These are phyloP conservation scores for Earliella scabrosa DNA, from an alignment of 1,284 basidiomycete genomes.

Conservation along the genomic window DNA sequence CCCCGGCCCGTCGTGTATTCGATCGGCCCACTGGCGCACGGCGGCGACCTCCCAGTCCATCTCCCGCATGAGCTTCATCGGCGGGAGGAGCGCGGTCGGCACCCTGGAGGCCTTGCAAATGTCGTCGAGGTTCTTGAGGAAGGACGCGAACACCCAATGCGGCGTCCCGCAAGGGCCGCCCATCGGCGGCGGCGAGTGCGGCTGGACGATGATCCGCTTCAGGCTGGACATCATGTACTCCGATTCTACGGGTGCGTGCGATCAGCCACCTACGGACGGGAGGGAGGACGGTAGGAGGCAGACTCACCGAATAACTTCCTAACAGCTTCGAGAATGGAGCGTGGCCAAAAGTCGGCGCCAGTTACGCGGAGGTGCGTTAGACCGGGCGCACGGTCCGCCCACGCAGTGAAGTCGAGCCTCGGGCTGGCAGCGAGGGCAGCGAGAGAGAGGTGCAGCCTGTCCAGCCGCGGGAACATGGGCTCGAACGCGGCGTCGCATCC, in stretches of 20 bases:
- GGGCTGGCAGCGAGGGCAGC: not conserved
- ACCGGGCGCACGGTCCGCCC: not conserved
- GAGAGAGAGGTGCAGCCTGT: not conserved
- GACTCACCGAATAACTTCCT: not conserved
- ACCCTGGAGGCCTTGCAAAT: not conserved
- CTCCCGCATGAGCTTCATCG: not conserved
- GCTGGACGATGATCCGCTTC: not conserved
- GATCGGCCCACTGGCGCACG: not conserved
- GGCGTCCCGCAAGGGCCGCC: not conserved
- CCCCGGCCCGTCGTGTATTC: not conserved
- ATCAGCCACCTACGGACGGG: not conserved
- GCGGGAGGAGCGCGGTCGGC: not conserved
- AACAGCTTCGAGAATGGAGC: not conserved
- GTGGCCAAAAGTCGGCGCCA: not conserved
- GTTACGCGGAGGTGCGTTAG: not conserved
- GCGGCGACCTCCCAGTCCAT: not conserved
- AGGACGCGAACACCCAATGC: not conserved
- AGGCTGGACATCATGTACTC: not conserved
- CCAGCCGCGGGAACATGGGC: not conserved
- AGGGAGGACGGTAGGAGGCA: not conserved
- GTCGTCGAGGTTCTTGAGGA: not conserved
- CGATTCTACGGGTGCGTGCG: not conserved
- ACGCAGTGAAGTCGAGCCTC: not conserved
- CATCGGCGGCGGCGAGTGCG: not conserved
- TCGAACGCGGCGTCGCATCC: not conserved